Evolutionary conservation across 2,329 filamentous ascomycete genomes (phyloP), one percentile per base, ranked within the genome.

Genomic region (Eutypella sp.): DNA sequence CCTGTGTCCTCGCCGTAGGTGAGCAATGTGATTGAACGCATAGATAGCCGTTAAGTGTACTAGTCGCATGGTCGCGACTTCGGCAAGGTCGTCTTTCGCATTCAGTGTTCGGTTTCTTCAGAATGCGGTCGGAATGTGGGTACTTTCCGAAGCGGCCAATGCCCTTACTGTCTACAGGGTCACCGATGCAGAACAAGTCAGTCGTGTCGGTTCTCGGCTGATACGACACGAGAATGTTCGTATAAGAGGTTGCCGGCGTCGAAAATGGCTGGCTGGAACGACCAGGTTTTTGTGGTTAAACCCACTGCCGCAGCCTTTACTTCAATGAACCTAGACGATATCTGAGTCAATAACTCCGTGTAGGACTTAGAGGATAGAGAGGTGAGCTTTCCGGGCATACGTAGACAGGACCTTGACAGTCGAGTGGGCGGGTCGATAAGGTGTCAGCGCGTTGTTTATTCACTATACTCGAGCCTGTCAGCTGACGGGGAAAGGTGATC

Each of bases 221-320:
- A 52, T 2, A 64, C 46, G 9, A 54, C 41, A 18, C 58, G 57
- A 0, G 41, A 11, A 22, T 50, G 55, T 18, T 57, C 55, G 5
- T 39, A 48, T 10, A 50, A 56, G 7, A 56, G 45, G 37, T 53
- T 46, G 23, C 53, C 52, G 2, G 41, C 48, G 18, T 61, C 55
- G 9, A n/a, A 57, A 49, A 3, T 54, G 54, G 2, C 56, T 58
- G 1, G 56, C 49, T 6, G 49, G 50, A 8, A 50, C 27, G 24
- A 46, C 57, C 8, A 62, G 44, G 34, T 61, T 59, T 31, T 60
- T 61, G 38, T 51, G 52, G 39, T 61, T 61, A 63, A 33, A 2
- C 59, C 60, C 3, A 58, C 54, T 1, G 61, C 56, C 8, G 47
- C 53, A 5, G 64, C 60, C 18, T 58, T 57, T 9, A 65, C 54